Base-by-base conservation (phyloP, 495 filamentous ascomycete genomes). In the Aspergillus nanangensis region DNA sequence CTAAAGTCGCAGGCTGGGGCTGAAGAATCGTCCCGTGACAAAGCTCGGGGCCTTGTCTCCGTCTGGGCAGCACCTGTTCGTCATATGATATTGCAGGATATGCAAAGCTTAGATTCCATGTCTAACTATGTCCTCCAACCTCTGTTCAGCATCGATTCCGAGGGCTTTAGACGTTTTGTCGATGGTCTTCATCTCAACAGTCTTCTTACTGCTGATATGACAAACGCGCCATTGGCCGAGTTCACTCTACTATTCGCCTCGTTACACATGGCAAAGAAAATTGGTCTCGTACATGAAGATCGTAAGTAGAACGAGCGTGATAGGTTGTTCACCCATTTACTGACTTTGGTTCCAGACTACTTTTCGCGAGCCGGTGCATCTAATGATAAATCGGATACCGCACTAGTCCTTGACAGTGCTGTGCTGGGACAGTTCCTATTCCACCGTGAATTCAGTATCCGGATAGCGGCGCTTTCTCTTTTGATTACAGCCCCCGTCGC, bases 211-310 rank as follows among this genome's bases (percentile, higher is more conserved):
- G 68, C 69, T 17, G 58, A 68, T n/a, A 70, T 66, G 42, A 52
- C 60, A 3, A 65, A 63, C 33, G 62, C 70, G 20, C 62, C 66
- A 19, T 44, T 74, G 33, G 72, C 77, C 13, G 74, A 84, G 41
- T 73, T 79, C 22, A 70, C 80, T 38, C 65, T 88, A 11, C 72
- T 84, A 31, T 77, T 90, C 45, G 77, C 81, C 35, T 77, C 85
- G 14, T 69, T 95, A 24, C 83, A 90, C 51, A 72, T 83, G 9
- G 89, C 85, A 13, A 94, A 93, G 69, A 88, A 91, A 43, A 65
- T 78, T 27, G 88, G 87, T 0, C 57, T 92, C 18, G 77, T 95
- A 5, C 77, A 82, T 40, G 88, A 91, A 54, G 76, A 83, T 40
- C 74, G 87, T 87, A 70, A 72, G 79, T 65, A n/a, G n/a, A n/a